A percentile compares a stretch with the other conserved stretches of the same genome.
Conservation (phyloP, 1,284 basidiomycete genomes). For the Ustilago loliicola region DNA sequence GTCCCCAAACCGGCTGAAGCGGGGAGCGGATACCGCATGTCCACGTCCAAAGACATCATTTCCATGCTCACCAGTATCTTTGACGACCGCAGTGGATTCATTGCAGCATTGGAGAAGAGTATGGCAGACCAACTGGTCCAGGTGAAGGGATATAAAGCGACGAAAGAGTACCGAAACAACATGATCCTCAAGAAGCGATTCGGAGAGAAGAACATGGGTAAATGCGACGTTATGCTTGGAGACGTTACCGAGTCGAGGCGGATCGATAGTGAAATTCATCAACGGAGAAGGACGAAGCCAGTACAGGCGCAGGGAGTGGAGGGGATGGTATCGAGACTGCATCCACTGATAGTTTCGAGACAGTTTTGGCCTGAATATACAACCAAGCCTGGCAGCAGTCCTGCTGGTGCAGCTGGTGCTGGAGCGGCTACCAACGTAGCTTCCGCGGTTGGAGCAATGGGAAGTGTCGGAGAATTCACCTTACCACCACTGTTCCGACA, state of each 20-base stretch:
- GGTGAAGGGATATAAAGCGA: conserved; percentile 59
- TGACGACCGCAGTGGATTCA: conserved; percentile 65
- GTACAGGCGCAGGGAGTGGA: conserved; percentile 15
- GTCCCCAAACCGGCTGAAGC: conserved; percentile 61
- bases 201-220: conserved; percentile 62
- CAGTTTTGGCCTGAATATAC: conserved; percentile 68
- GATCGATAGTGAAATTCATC: conserved; percentile 54
- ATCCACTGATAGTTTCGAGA: conserved; percentile 63
- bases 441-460: conserved; percentile 4
- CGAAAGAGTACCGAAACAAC: conserved; percentile 65
- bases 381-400: conserved; percentile 5
- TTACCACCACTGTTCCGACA: conserved; percentile 53
- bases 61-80: conserved; percentile 68
- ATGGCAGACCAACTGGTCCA: conserved; percentile 66
- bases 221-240: conserved; percentile 69
- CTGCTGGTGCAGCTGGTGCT: background rate
- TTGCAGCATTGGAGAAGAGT: conserved; percentile 64
- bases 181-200: conserved; percentile 68
- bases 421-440: background rate
- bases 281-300: conserved; percentile 3
- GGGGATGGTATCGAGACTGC: conserved; percentile 49
- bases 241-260: conserved; percentile 60
- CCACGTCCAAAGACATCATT: conserved; percentile 64
- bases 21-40: conserved; percentile 60
- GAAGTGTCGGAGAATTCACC: conserved; percentile 43